phyloP scores from a whole-genome alignment of 768 basidiomycete species.

The Phaeolepiota aurea region DNA sequence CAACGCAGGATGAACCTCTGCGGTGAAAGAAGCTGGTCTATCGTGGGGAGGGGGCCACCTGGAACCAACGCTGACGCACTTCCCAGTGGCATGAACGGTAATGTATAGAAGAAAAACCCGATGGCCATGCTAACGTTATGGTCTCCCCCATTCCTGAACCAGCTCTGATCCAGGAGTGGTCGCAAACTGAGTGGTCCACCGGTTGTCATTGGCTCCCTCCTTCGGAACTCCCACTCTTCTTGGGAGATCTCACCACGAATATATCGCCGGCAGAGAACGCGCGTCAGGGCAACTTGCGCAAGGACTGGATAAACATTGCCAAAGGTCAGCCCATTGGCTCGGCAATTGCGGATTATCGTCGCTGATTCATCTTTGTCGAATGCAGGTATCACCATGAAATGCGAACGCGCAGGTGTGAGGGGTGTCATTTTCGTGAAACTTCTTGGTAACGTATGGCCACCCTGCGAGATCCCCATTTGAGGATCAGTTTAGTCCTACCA shows the following conservation, averaged over 20 bases:
- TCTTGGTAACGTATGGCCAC: slow-evolving; percentile 49
- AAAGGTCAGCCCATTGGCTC: slow-evolving; percentile 34
- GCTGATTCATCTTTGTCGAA: slow-evolving; percentile 22
- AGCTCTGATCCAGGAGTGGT: slow-evolving; percentile 36
- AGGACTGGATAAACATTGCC: slow-evolving; percentile 42
- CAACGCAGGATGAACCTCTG: not conserved
- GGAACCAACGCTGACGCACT: slow-evolving; percentile 4
- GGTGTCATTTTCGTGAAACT: slow-evolving; percentile 24
- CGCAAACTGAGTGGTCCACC: slow-evolving; percentile 45
- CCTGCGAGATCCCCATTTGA: too few species aligned
- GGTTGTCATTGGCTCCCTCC: slow-evolving; percentile 37
- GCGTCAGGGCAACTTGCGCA: slow-evolving; percentile 43
- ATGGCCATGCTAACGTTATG: slow-evolving; percentile 34
- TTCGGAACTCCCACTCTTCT: slow-evolving; percentile 46
- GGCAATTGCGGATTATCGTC: slow-evolving; percentile 29
- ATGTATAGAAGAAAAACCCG: slow-evolving; percentile 24
- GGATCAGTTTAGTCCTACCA: too few species aligned
- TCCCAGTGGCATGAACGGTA: slow-evolving; percentile 37
- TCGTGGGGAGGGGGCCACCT: not conserved
- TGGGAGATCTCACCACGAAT: slow-evolving; percentile 36
- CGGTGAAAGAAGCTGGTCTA: not conserved
- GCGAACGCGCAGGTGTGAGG: slow-evolving; percentile 26
- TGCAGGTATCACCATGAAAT: slow-evolving; percentile 6
- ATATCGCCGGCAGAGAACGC: slow-evolving; percentile 37
- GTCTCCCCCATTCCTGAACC: slow-evolving; percentile 36